These are phyloP conservation scores for Diplodia intermedia DNA, from an alignment of 2,329 filamentous ascomycete genomes.

Conservation along the genomic window DNA sequence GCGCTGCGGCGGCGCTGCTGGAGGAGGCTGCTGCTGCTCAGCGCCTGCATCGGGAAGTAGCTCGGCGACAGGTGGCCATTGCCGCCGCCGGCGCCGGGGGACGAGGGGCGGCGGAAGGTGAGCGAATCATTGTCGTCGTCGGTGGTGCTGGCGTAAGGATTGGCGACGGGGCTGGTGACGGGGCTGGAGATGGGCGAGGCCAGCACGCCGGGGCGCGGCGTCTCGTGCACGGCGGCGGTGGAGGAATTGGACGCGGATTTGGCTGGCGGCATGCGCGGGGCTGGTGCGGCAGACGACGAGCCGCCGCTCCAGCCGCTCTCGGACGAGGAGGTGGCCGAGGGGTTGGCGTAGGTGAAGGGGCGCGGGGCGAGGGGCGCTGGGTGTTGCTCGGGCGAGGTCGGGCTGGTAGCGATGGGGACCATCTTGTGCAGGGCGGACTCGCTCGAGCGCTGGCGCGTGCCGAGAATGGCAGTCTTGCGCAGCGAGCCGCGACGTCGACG, in stretches of 20 bases:
- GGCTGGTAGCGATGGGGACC: conserved; percentile 25
- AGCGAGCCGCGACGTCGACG: conserved; percentile 82
- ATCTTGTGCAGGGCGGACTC: conserved; percentile 28
- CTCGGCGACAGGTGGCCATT: conserved; percentile 44
- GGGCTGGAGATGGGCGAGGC: conserved; percentile 48
- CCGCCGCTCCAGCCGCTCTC: conserved; percentile 39
- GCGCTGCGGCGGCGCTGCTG: conserved; percentile 43
- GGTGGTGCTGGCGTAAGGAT: conserved; percentile 72
- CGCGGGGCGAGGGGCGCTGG: conserved; percentile 33
- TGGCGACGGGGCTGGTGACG: conserved; percentile 59
- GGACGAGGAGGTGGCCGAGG: conserved; percentile 45
- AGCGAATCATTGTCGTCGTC: conserved; percentile 78
- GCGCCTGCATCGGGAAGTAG: conserved; percentile 47
- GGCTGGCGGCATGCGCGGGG: conserved; percentile 32
- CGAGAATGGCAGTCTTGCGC: conserved; percentile 83
- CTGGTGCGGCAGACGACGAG: conserved; percentile 32
- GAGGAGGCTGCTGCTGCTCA: conserved; percentile 37
- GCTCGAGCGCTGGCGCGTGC: conserved; percentile 56
- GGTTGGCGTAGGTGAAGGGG: conserved; percentile 50
- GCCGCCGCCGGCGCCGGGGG: conserved; percentile 40
- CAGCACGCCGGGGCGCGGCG: conserved; percentile 43
- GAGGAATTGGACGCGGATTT: conserved; percentile 21
- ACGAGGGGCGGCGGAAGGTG: conserved; percentile 59
- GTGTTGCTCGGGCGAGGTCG: conserved; percentile 35
- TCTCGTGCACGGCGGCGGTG: conserved; percentile 36